A percentile compares a stretch with the other conserved stretches of the same genome.
phyloP scores from a whole-genome alignment of 2,329 filamentous ascomycete genomes.

The Trichoderma oligosporum region DNA sequence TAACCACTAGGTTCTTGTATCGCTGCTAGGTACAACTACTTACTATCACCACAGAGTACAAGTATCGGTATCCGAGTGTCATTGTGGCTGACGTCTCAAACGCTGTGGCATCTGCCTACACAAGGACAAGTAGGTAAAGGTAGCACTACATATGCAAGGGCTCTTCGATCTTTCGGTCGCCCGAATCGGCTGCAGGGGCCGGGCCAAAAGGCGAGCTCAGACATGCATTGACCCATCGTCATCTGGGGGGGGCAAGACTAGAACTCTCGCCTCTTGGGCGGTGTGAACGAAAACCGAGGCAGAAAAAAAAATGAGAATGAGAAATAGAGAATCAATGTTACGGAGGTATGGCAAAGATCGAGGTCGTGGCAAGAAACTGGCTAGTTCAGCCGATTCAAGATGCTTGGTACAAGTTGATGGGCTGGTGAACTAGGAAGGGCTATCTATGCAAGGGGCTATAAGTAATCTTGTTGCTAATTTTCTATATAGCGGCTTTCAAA shows the following conservation, averaged over 20 bases:
- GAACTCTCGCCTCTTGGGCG: slow-evolving; percentile 2
- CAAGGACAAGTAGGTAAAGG: neutral
- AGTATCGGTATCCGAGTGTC: too few relatives aligned
- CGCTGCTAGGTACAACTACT: too few relatives aligned
- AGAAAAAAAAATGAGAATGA: neutral
- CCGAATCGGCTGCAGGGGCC: neutral
- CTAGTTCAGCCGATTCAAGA: neutral
- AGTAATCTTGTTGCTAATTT: neutral
- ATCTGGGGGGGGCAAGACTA: neutral
- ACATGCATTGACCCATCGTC: slow-evolving; percentile 4
- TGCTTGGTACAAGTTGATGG: neutral
- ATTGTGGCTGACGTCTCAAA: too few relatives aligned
- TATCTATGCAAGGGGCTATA: neutral
- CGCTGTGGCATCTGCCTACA: neutral
- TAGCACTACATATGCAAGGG: neutral
- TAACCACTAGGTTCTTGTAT: too few relatives aligned
- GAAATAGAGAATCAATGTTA: too few relatives aligned
- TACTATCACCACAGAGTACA: too few relatives aligned
- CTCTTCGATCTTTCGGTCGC: neutral
- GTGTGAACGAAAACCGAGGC: neutral
- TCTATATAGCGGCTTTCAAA: neutral
- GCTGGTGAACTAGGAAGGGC: neutral
- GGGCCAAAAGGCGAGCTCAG: neutral
- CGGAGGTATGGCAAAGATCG: too few relatives aligned
- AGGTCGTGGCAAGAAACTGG: too few relatives aligned